Base-by-base conservation (phyloP, 495 filamentous ascomycete species). In the Aspergillus panamensis region DNA sequence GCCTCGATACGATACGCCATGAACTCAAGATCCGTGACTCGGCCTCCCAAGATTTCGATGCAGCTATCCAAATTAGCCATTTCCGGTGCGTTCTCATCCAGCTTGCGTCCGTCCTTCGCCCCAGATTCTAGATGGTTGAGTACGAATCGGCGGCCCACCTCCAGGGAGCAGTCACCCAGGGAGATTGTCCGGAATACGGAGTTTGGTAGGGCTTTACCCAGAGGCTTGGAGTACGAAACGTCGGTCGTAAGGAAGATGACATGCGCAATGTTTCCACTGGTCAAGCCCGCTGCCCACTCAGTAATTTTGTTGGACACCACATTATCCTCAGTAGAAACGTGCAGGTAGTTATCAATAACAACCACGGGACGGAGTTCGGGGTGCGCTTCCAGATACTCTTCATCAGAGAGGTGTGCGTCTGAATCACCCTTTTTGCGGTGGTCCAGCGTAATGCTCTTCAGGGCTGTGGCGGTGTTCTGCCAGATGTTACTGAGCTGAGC, bases 201-300 rank as follows among this genome's bases (percentile, higher is more conserved):
- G 64, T 96, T 93, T 0, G 94, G 94, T 14, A 98, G 79, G 0
- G 90, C 86, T 69, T 89, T 93, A 66, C 88, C 86, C 2, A 98
- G 79, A 7, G 89, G 87, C 64, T 98, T 98, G 13, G 88, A 84
- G 71, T 88, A 96, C 3, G 91, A 89, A 3, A 90, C 82, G 60
- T 98, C 95, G 61, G 89, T 90, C 0, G 93, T 96, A n/a, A 98
- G 80, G 77, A 97, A 96, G 47, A 98, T 87, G 59, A 98, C 93
- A 69, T 97, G 94, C 3, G 94, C 95, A 43, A 96, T 82, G 60
- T 97, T 96, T n/a, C 83, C 81, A 4, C 88, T 86, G 0, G 91
- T 91, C n/a, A 97, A 75, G 0, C 84, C 79, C 4, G 95, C 91
- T 3, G 93, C 91, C 90, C 92, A 97, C 65, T 96, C 90, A 7